Conservation (phyloP, 2,329 filamentous ascomycete genomes). For the Fusarium oxysporum region DNA sequence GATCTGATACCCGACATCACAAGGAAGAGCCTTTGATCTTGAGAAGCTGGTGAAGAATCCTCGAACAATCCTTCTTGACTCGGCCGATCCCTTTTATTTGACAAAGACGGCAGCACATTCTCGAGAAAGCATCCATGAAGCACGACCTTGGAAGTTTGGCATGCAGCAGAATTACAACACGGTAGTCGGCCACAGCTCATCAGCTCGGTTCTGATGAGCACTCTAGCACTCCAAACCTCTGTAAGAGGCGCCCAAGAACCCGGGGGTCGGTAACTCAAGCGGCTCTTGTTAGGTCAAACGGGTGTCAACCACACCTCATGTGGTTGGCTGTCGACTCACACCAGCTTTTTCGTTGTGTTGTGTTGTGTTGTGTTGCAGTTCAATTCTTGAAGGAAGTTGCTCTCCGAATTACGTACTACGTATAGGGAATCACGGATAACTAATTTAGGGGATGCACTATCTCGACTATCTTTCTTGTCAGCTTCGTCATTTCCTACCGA, state of each 20-base stretch:
- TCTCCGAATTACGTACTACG: not conserved
- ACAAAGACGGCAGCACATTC: not conserved
- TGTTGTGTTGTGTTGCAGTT: not conserved
- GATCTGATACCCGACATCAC: constrained; percentile 17
- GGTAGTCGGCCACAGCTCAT: not conserved
- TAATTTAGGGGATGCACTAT: not conserved
- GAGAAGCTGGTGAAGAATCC: not conserved
- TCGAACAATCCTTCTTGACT: not conserved
- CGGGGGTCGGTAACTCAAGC: constrained; percentile 23
- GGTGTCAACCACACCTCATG: not conserved
- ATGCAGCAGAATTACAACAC: not conserved
- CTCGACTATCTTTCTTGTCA: constrained; percentile 1
- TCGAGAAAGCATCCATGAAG: not conserved
- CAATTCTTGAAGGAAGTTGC: not conserved
- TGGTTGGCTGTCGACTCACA: not conserved
- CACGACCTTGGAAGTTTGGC: not conserved
- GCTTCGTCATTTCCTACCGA: constrained; percentile 4
- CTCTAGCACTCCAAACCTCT: not conserved
- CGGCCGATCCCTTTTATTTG: not conserved
- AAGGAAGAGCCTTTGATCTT: not conserved
- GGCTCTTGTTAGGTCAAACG: constrained; percentile 9
- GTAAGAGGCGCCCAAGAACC: constrained; percentile 17
- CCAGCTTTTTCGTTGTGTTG: not conserved
- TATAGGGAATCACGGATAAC: not conserved
- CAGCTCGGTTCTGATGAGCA: not conserved